Percentiles rank a stretch among this genome's conserved stretches.
Conservation (phyloP, 2,329 filamentous ascomycete genomes). For the Ophiostoma ulmi region DNA sequence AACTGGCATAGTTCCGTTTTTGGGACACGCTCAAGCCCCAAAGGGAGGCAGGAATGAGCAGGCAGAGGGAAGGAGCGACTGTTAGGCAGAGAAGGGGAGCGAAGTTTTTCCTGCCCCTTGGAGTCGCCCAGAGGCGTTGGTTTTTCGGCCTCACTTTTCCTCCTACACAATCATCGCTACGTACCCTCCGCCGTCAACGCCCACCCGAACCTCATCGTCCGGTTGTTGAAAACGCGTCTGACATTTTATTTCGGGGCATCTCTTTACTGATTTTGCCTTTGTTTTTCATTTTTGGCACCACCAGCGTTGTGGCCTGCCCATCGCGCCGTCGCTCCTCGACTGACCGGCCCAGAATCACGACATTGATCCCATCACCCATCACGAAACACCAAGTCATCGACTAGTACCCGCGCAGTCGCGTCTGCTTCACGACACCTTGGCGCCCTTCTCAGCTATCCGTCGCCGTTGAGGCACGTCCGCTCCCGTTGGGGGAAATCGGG, state of each 20-base stretch:
- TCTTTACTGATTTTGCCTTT: conserved; percentile 23
- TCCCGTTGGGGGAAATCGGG: conserved; percentile 37
- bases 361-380: not conserved
- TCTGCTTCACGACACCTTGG: conserved; percentile 36
- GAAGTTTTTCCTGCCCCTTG: conserved; percentile 42
- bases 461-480: conserved; percentile 32
- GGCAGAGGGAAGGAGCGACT: conserved; percentile 8
- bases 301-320: conserved; percentile 25
- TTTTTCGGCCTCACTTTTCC: conserved; percentile 29
- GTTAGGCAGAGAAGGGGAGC: conserved; percentile 33
- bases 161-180: conserved; percentile 40
- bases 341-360: not conserved
- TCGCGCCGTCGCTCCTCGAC: conserved; percentile 9
- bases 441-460: conserved; percentile 40
- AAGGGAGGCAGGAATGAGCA: conserved; percentile 25
- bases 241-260: conserved; percentile 35
- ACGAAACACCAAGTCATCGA: not conserved
- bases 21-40: conserved; percentile 33
- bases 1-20: conserved; percentile 29
- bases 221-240: conserved; percentile 45
- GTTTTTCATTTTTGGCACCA: conserved; percentile 22
- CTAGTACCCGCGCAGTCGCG: conserved; percentile 32
- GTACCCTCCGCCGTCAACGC: conserved; percentile 1
- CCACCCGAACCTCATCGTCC: conserved; percentile 39
- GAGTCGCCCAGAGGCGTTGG: conserved; percentile 16